Conservation (phyloP, 768 basidiomycete genomes). For the Agaricus bisporus region DNA sequence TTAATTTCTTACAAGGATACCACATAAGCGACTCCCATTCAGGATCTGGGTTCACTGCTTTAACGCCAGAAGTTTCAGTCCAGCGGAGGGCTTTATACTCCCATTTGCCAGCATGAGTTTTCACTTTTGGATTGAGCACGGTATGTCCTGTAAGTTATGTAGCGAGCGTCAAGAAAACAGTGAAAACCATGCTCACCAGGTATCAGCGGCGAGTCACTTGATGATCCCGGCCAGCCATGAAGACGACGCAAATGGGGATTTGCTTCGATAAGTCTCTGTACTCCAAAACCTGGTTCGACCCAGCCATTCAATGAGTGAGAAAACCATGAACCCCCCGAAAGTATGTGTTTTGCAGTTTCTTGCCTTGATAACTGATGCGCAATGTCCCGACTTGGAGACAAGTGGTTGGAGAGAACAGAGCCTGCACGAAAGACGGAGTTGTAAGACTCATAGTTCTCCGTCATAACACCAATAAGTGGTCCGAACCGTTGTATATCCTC, state of each 20-base stretch:
- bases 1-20: constrained; percentile 12
- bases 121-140: no score
- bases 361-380: constrained; percentile 24
- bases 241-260: no score
- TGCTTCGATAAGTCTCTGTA: constrained; percentile 13
- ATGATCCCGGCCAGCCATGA: no score
- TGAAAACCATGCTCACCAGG: no score
- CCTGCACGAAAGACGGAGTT: constrained; percentile 36
- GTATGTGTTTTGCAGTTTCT: constrained; percentile 24
- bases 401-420: constrained; percentile 35
- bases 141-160: no score
- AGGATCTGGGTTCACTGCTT: constrained; percentile 9
- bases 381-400: constrained; percentile 36
- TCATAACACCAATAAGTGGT: constrained; percentile 26
- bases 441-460: constrained; percentile 33
- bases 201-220: no score
- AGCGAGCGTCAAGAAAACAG: no score
- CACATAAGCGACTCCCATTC: constrained; percentile 8
- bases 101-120: no score
- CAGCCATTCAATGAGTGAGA: constrained; percentile 7
- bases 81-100: background rate
- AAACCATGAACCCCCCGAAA: constrained; percentile 20
- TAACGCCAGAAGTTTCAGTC: constrained; percentile 10
- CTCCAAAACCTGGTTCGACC: constrained; percentile 14
- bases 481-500: constrained; percentile 29